Evolutionary conservation across 2,329 filamentous ascomycete genomes (phyloP), one percentile per base, ranked within the genome.

Genomic region (Epichloe festucae): DNA sequence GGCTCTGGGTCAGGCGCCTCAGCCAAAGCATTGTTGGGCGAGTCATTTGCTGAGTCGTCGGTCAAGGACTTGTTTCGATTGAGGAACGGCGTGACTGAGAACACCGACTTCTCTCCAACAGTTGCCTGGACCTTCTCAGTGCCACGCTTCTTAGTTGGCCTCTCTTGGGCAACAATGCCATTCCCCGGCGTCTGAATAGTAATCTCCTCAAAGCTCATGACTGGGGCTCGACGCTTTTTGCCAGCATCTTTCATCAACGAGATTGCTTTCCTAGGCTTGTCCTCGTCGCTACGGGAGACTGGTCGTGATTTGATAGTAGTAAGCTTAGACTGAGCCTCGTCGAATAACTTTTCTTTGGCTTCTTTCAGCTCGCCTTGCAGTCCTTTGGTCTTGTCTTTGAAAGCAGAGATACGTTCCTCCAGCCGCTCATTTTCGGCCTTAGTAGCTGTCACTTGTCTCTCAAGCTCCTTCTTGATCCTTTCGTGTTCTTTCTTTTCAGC

Each of bases 81-180:
- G 55, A 97, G 74, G 72, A 95, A 96, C 0, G 91, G 91, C 0
- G 91, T 97, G 56, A 96, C 89, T 4, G 89, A 95, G 67, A 97
- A 96, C 3, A 78, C 83, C 0, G 90, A 96, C 67, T 95, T 96
- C 62, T 95, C 88, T 34, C 87, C 89, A 5, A 86, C 72, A 12
- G 62, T 51, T 1, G 68, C 59, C 51, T 81, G 39, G 19, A 45
- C 48, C 19, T 50, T 70, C 1, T 81, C 77, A 31, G 72, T 65
- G 46, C 72, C 75, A 51, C 74, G 71, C 63, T 81, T 83, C 66
- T 83, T 85, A 54, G 68, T 59, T 36, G 65, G 64, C 42, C 70
- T 70, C 56, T 70, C 72, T 51, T 63, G 58, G 49, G 67, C 63
- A 53, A 69, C 55, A 47, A 72, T 63, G 58, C 71, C 49, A 62